Evolutionary conservation across 176 grass and related monocot genomes (phyloP).

Genomic region (Oryza officinalis): DNA sequence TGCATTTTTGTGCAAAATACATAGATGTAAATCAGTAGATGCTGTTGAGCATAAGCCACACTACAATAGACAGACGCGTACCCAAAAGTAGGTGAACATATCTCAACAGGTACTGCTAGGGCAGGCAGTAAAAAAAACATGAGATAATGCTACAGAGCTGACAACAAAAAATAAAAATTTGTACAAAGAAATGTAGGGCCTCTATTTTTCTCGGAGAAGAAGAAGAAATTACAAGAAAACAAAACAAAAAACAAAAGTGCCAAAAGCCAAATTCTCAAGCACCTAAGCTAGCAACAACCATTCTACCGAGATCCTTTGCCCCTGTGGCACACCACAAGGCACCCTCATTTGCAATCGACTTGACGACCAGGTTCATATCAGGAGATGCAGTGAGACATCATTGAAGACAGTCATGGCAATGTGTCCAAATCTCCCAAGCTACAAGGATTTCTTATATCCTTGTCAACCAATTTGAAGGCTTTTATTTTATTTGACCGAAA

Average conservation of each 20-base stretch:
- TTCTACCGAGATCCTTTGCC: too few species aligned
- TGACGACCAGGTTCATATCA: too few species aligned
- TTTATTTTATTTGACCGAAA: conserved; percentile 6
- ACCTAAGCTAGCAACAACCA: too few species aligned
- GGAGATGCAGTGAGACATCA: too few species aligned
- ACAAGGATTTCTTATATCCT: too few species aligned
- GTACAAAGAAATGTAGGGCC: not conserved
- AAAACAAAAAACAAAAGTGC: too few species aligned
- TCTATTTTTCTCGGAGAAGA: not conserved
- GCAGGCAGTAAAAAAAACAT: conserved; percentile 1
- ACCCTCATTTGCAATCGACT: too few species aligned
- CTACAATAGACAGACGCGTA: not conserved
- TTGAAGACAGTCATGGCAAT: too few species aligned
- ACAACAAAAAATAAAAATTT: not conserved
- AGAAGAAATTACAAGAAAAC: too few species aligned
- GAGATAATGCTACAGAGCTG: not conserved
- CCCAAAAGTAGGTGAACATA: not conserved
- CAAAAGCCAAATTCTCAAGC: too few species aligned
- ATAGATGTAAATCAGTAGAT: not conserved
- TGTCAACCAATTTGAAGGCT: not conserved
- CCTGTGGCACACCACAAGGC: too few species aligned
- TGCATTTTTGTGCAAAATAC: not conserved
- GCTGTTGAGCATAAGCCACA: not conserved
- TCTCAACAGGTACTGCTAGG: not conserved
- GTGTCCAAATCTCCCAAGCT: too few species aligned